These are phyloP conservation scores for Tricladium varicosporioides DNA, from an alignment of 2,329 filamentous ascomycete genomes.

Conservation along the genomic window DNA sequence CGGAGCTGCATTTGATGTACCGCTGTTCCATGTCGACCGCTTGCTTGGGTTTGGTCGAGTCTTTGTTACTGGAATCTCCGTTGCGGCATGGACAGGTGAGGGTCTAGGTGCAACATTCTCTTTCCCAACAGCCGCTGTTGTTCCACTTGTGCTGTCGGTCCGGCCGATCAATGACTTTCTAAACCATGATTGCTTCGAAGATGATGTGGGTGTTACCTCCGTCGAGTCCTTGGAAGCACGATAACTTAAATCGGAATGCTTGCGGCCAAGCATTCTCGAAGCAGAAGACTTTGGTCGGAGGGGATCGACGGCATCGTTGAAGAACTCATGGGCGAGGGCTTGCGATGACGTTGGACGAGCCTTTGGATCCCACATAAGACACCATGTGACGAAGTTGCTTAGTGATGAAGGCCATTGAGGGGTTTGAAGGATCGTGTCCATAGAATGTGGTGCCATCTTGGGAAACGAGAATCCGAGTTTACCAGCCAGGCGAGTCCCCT, in stretches of 20 bases:
- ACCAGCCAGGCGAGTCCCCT: constrained; percentile 86
- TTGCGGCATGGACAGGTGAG: constrained; percentile 42
- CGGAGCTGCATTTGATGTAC: constrained; percentile 74
- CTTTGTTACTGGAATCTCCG: constrained; percentile 44
- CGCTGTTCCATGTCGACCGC: constrained; percentile 91
- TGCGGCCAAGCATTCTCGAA: constrained; percentile 80
- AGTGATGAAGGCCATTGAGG: constrained; percentile 90
- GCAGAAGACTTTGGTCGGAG: constrained; percentile 87
- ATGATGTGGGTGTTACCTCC: constrained; percentile 54
- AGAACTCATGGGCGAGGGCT: constrained; percentile 94
- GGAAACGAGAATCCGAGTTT: constrained; percentile 98
- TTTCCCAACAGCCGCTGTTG: constrained; percentile 49
- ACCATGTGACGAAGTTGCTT: constrained; percentile 95
- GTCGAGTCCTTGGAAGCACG: constrained; percentile 64
- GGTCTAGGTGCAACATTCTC: constrained; percentile 46
- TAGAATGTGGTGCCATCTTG: constrained; percentile 96
- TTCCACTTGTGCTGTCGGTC: constrained; percentile 63
- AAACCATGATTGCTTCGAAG: constrained; percentile 94
- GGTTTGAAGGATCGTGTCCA: constrained; percentile 87
- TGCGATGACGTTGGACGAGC: constrained; percentile 86
- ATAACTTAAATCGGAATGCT: constrained; percentile 78
- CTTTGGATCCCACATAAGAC: constrained; percentile 98
- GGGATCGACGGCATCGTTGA: constrained; percentile 87
- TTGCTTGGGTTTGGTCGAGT: constrained; percentile 61
- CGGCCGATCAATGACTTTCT: constrained; percentile 87